phyloP scores from a whole-genome alignment of 371 early-diverging fungal genomes.

The Mortierella sp. region DNA sequence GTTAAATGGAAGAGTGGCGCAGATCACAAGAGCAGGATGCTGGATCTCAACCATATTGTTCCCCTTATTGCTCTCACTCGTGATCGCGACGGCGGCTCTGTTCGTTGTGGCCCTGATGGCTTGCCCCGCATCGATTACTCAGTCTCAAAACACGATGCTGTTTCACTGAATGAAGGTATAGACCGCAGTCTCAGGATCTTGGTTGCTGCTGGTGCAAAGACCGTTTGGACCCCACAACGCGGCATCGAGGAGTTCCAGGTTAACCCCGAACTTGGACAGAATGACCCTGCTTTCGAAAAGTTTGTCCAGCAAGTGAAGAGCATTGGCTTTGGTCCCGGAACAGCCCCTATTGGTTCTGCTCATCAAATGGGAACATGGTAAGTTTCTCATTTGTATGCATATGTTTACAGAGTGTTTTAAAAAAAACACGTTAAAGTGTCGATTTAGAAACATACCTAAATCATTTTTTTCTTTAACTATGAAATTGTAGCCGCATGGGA shows the following conservation, averaged over 20 bases:
- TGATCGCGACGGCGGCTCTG: slow-evolving; percentile 71
- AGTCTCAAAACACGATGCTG: slow-evolving; percentile 68
- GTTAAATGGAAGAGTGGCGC: slow-evolving; percentile 70
- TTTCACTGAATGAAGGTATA: slow-evolving; percentile 65
- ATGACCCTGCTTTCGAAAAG: slow-evolving; percentile 48
- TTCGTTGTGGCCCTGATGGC: slow-evolving; percentile 57
- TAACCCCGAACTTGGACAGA: slow-evolving; percentile 45
- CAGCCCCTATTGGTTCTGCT: slow-evolving; percentile 61
- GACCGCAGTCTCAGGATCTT: slow-evolving; percentile 65
- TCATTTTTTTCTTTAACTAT: neutral
- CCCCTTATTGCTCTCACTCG: slow-evolving; percentile 73
- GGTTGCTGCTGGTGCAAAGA: slow-evolving; percentile 76
- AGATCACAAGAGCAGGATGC: slow-evolving; percentile 69
- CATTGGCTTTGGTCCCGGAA: slow-evolving; percentile 28
- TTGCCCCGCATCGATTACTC: slow-evolving; percentile 60
- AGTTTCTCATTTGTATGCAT: slow-evolving; percentile 5
- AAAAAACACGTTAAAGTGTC: neutral
- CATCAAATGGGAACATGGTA: slow-evolving; percentile 81
- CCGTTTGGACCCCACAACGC: slow-evolving; percentile 69
- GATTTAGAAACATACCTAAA: neutral
- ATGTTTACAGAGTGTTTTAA: neutral
- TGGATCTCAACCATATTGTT: slow-evolving; percentile 60
- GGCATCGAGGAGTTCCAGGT: slow-evolving; percentile 65
- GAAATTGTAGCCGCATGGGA: slow-evolving; percentile 73
- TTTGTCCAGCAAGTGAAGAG: slow-evolving; percentile 47